A percentile compares a stretch with the other conserved stretches of the same genome.
Conservation (phyloP, 1,284 basidiomycete genomes). For the Sporisorium graminicola region DNA sequence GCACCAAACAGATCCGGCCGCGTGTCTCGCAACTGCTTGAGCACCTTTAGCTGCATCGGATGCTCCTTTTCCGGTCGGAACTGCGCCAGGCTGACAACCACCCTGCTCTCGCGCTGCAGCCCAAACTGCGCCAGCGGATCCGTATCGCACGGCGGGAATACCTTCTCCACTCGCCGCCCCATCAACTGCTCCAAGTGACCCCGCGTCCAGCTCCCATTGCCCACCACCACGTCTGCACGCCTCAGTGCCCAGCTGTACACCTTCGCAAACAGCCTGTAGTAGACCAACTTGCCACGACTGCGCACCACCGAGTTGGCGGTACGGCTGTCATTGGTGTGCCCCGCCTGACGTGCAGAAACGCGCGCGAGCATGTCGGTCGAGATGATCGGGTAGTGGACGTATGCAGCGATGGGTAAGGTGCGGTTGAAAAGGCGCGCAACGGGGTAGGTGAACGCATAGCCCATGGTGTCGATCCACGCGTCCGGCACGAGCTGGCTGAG, state of each 20-base stretch:
- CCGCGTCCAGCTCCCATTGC: conserved; percentile 95
- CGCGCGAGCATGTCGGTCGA: conserved; percentile 90
- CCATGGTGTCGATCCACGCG: conserved; percentile 96
- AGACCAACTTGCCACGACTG: conserved; percentile 82
- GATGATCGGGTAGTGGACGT: conserved; percentile 97
- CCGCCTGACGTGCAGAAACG: conserved; percentile 75
- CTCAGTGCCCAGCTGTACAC: conserved; percentile 83
- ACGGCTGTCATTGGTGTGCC: conserved; percentile 77
- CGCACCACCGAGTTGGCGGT: conserved; percentile 76
- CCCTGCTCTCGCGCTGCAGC: conserved; percentile 71
- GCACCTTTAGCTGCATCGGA: conserved; percentile 80
- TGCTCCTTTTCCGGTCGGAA: conserved; percentile 91
- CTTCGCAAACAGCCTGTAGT: conserved; percentile 89
- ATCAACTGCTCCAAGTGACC: conserved; percentile 77
- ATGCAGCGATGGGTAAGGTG: conserved; percentile 83
- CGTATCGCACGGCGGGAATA: conserved; percentile 95
- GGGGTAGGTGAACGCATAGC: conserved; percentile 93
- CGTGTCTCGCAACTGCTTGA: conserved; percentile 75
- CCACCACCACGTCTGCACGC: conserved; percentile 81
- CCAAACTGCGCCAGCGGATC: conserved; percentile 77
- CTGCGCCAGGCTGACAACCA: conserved; percentile 77
- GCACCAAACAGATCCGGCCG: conserved; percentile 57
- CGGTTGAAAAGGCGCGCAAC: conserved; percentile 76
- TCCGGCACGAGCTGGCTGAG: conserved; percentile 81
- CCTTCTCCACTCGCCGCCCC: conserved; percentile 59